phyloP scores from a whole-genome alignment of 2,329 filamentous ascomycete genomes.

The Colletotrichum salicis region DNA sequence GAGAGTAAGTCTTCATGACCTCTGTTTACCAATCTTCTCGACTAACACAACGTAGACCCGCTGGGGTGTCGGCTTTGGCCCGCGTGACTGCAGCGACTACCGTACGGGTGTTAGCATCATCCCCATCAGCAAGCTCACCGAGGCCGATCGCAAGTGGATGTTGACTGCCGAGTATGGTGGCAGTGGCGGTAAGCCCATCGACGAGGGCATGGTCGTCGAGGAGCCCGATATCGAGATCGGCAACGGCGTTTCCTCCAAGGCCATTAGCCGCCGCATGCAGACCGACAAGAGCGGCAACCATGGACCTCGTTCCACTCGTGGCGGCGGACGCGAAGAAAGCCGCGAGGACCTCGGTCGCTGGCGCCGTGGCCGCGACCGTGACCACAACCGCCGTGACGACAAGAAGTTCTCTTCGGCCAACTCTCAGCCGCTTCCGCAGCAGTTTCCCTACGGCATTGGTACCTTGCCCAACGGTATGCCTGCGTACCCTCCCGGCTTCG shows the following conservation, averaged over 20 bases:
- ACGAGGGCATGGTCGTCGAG: constrained; percentile 87
- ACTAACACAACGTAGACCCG: constrained; percentile 71
- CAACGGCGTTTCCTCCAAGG: constrained; percentile 95
- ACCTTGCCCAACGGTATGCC: constrained; percentile 56
- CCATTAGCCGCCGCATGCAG: constrained; percentile 75
- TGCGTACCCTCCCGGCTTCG: constrained; percentile 52
- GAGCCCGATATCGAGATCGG: constrained; percentile 99
- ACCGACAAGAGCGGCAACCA: constrained; percentile 74
- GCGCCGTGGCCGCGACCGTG: constrained; percentile 43
- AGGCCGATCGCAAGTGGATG: constrained; percentile 98
- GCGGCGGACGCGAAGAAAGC: constrained; percentile 50
- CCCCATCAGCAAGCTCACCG: constrained; percentile 90
- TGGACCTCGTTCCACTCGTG: constrained; percentile 71
- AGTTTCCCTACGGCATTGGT: constrained; percentile 53
- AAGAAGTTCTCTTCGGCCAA: constrained; percentile 37
- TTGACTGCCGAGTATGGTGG: constrained; percentile 92
- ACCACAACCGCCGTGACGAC: constrained; percentile 43
- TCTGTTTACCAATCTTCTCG: constrained; percentile 1
- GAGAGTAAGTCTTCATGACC: constrained; percentile 66
- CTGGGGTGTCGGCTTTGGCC: constrained; percentile 98
- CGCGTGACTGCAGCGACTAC: constrained; percentile 97
- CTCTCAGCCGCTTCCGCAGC: constrained; percentile 39
- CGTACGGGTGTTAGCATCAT: constrained; percentile 91
- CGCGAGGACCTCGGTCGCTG: constrained; percentile 41
- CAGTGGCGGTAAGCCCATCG: constrained; percentile 84